Percentiles rank a stretch among this genome's conserved stretches.
Conservation (phyloP, 768 basidiomycete species). For the Serendipita indica region DNA sequence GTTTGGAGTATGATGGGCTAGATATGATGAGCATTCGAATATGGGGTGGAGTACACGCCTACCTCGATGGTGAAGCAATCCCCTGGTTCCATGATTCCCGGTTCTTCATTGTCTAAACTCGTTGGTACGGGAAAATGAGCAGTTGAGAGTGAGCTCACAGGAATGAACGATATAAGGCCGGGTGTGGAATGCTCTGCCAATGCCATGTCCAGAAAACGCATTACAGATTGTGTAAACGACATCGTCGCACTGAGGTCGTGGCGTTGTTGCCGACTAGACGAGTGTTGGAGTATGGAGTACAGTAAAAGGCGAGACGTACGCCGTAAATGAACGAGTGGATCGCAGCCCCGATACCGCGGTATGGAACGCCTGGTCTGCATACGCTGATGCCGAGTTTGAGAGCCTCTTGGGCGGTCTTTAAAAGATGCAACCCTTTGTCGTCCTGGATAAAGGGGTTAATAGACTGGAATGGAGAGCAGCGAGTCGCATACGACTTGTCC, state of each 20-base stretch:
- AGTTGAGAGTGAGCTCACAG: slow-evolving; percentile 28
- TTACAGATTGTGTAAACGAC: slow-evolving; percentile 46
- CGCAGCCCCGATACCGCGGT: slow-evolving; percentile 53
- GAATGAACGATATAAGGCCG: slow-evolving; percentile 74
- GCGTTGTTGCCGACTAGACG: no score
- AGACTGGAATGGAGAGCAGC: background rate
- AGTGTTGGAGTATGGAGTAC: background rate
- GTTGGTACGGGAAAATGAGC: background rate
- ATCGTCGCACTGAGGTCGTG: background rate
- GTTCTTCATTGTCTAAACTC: slow-evolving; percentile 62
- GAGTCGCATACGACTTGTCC: slow-evolving; percentile 49
- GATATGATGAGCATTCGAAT: background rate
- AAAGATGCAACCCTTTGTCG: slow-evolving; percentile 47
- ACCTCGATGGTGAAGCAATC: slow-evolving; percentile 93
- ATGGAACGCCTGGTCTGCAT: slow-evolving; percentile 59
- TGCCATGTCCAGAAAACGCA: slow-evolving; percentile 76
- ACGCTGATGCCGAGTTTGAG: slow-evolving; percentile 52
- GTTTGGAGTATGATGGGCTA: slow-evolving; percentile 62
- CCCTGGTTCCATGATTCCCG: slow-evolving; percentile 66
- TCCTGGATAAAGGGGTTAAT: slow-evolving; percentile 34
- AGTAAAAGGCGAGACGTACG: slow-evolving; percentile 10
- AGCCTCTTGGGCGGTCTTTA: slow-evolving; percentile 46
- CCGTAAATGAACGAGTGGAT: slow-evolving; percentile 38
- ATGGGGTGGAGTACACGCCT: slow-evolving; percentile 12
- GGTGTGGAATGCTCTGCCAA: slow-evolving; percentile 66